These are phyloP conservation scores for Amauroascus verrucosus DNA, from an alignment of 2,329 filamentous ascomycete species.

Conservation along the genomic window DNA sequence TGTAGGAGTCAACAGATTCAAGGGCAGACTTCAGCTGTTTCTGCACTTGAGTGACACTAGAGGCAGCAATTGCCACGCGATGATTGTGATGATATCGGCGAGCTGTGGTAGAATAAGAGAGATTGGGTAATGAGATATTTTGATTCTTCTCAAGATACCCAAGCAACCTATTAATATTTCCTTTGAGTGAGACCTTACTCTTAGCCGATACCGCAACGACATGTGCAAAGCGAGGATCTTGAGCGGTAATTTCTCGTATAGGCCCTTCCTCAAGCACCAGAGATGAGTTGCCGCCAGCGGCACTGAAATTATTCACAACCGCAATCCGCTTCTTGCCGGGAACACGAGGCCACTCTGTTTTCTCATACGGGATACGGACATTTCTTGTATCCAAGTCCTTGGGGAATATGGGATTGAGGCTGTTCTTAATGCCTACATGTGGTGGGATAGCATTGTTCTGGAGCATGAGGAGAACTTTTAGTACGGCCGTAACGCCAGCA, in stretches of 20 bases:
- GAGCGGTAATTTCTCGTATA: background rate
- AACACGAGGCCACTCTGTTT: slow-evolving; percentile 29
- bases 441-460: slow-evolving; percentile 27
- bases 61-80: slow-evolving; percentile 21
- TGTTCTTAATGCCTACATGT: slow-evolving; percentile 31
- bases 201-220: slow-evolving; percentile 49
- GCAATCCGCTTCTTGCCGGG: slow-evolving; percentile 31
- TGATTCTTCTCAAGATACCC: slow-evolving; percentile 42
- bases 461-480: slow-evolving; percentile 32
- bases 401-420: slow-evolving; percentile 36
- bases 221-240: slow-evolving; percentile 40
- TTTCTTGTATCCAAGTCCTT: slow-evolving; percentile 36
- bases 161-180: slow-evolving; percentile 46
- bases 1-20: background rate
- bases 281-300: slow-evolving; percentile 58
- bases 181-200: slow-evolving; percentile 33
- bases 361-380: slow-evolving; percentile 39
- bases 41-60: slow-evolving; percentile 18
- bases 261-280: slow-evolving; percentile 29
- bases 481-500: slow-evolving; percentile 40
- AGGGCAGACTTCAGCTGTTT: background rate
- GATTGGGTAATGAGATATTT: slow-evolving; percentile 35
- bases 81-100: slow-evolving; percentile 48
- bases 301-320: slow-evolving; percentile 58
- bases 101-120: slow-evolving; percentile 56